Percentiles rank a stretch among this genome's conserved stretches.
Evolutionary conservation across 352 stramenopile species (phyloP).

Genomic region (Phytophthora fragariaefolia): DNA sequence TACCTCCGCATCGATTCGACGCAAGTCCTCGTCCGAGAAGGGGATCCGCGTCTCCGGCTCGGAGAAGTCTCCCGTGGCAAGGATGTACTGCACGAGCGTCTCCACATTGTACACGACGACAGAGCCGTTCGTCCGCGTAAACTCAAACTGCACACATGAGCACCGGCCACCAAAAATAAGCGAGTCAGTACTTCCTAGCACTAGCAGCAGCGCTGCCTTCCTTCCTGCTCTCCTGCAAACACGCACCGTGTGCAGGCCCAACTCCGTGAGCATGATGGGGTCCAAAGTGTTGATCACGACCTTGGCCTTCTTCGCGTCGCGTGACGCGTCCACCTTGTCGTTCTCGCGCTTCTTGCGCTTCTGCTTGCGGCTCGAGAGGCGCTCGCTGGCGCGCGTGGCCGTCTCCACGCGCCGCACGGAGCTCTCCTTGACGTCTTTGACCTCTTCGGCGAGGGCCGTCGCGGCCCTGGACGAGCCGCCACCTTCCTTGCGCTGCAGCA

Average conservation of each 20-base stretch:
- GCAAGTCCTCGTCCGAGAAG: constrained; percentile 85
- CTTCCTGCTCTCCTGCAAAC: neutral
- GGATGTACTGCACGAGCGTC: constrained; percentile 88
- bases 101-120: constrained; percentile 90
- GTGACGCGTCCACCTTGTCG: constrained; percentile 20
- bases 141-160: constrained; percentile 72
- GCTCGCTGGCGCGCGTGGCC: constrained; percentile 61
- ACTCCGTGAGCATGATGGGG: constrained; percentile 87
- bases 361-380: constrained; percentile 48
- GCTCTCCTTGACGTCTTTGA: constrained; percentile 26
- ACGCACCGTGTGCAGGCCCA: constrained; percentile 79
- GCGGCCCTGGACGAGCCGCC: constrained; percentile 38
- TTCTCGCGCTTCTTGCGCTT: constrained; percentile 60
- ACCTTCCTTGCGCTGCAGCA: constrained; percentile 79
- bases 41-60: constrained; percentile 89
- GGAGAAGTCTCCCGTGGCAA: constrained; percentile 89
- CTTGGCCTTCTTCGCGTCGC: constrained; percentile 64
- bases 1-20: constrained; percentile 77
- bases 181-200: constrained; percentile 27
- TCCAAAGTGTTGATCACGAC: constrained; percentile 78
- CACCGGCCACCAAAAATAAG: constrained; percentile 10
- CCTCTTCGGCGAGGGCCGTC: neutral
- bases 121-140: constrained; percentile 82
- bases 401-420: constrained; percentile 19
- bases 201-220: neutral